Conservation (phyloP, 257 asterid genomes). For the Solanum corneliomulleri region DNA sequence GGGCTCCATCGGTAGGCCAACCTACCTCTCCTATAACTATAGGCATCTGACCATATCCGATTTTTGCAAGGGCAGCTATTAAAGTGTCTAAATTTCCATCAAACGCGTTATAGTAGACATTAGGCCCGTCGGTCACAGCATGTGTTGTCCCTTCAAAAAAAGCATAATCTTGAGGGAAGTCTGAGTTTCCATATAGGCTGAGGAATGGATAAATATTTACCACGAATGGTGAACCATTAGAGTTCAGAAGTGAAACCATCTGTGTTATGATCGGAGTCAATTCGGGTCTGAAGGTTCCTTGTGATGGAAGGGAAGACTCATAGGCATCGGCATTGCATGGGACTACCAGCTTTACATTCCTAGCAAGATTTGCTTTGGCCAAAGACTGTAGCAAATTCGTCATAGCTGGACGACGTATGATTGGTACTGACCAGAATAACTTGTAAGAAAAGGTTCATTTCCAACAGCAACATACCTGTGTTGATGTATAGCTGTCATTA, state of each 20-base stretch:
- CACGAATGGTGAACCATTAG: conserved; percentile 74
- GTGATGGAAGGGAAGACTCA: conserved; percentile 75
- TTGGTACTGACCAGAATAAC: conserved; percentile 73
- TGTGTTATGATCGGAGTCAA: conserved; percentile 63
- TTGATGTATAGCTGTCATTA: conserved; percentile 10
- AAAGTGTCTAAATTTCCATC: conserved; percentile 92
- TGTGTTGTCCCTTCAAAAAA: conserved; percentile 82
- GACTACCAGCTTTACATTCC: conserved; percentile 65
- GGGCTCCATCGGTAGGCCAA: conserved; percentile 86
- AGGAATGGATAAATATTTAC: conserved; percentile 88
- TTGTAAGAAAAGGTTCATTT: conserved; percentile 78
- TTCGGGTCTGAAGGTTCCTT: conserved; percentile 83
- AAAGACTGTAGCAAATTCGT: conserved; percentile 66
- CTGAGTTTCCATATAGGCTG: conserved; percentile 73
- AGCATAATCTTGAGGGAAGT: conserved; percentile 93
- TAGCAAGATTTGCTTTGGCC: conserved; percentile 58
- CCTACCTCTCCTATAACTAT: conserved; percentile 84
- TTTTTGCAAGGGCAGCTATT: conserved; percentile 59
- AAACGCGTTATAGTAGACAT: conserved; percentile 66
- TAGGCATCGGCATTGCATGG: conserved; percentile 99
- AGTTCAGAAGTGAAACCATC: conserved; percentile 66
- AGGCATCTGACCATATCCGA: conserved; percentile 80
- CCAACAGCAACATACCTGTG: conserved; percentile 90
- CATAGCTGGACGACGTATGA: conserved; percentile 61
- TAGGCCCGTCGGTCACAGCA: conserved; percentile 70